phyloP scores from a whole-genome alignment of 2,329 filamentous ascomycete species.

The Leptographium flavum region DNA sequence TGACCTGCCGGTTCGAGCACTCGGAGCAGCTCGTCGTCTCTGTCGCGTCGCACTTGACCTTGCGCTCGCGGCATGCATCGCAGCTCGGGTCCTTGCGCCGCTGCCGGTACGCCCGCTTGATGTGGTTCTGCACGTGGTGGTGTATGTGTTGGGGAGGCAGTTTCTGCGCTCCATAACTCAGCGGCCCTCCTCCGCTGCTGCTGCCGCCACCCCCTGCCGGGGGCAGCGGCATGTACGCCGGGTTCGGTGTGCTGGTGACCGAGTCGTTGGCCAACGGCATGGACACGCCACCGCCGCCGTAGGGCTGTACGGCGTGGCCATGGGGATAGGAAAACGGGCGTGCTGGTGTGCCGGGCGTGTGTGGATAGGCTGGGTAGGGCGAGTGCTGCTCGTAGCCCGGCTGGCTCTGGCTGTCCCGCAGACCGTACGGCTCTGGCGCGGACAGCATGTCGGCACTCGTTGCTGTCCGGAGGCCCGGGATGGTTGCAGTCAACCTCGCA shows the following conservation, averaged over 20 bases:
- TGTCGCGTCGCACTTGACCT: constrained; percentile 86
- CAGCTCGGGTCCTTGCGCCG: constrained; percentile 93
- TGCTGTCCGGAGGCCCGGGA: constrained; percentile 32
- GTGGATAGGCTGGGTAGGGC: background rate
- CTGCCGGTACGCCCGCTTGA: constrained; percentile 91
- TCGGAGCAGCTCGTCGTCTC: constrained; percentile 94
- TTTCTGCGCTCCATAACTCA: background rate
- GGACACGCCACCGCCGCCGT: constrained; percentile 32
- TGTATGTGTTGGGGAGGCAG: constrained; percentile 1
- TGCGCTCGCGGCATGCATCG: constrained; percentile 82
- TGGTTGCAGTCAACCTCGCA: constrained; percentile 32
- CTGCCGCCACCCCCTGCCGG: background rate
- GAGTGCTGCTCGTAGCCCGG: background rate
- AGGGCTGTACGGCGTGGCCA: constrained; percentile 22
- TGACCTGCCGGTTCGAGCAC: constrained; percentile 90
- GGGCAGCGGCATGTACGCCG: constrained; percentile 19
- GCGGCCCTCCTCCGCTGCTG: background rate
- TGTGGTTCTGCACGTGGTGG: constrained; percentile 47
- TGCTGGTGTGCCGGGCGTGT: background rate
- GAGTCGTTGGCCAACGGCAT: constrained; percentile 46
- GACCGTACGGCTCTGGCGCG: background rate
- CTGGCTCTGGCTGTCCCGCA: background rate
- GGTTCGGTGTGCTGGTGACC: constrained; percentile 37
- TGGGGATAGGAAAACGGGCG: constrained; percentile 1
- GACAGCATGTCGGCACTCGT: constrained; percentile 24